A percentile compares a stretch with the other conserved stretches of the same genome.
phyloP scores from a whole-genome alignment of 2,329 filamentous ascomycete genomes.

The Ophiostoma himal-ulmi region DNA sequence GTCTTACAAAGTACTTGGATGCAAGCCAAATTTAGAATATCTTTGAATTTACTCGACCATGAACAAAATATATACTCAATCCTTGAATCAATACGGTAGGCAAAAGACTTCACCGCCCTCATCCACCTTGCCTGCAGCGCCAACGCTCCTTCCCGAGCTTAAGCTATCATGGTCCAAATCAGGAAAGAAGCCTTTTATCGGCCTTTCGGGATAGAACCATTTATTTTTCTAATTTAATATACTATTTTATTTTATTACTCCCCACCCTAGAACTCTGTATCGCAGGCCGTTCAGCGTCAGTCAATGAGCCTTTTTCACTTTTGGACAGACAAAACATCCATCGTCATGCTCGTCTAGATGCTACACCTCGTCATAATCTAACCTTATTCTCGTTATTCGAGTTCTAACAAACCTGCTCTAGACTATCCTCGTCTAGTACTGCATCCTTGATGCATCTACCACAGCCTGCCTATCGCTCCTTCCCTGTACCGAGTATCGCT shows the following conservation, averaged over 20 bases:
- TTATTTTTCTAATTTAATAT: not conserved
- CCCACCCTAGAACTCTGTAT: not conserved
- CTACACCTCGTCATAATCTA: not conserved
- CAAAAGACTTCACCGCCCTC: too few species aligned
- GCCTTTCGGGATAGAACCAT: not conserved
- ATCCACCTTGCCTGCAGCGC: not conserved
- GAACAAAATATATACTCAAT: too few species aligned
- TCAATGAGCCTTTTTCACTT: not conserved
- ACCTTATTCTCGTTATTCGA: not conserved
- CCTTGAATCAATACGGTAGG: too few species aligned
- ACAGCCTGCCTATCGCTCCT: not conserved
- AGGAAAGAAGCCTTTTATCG: not conserved
- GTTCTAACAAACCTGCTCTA: too few species aligned
- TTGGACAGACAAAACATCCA: not conserved
- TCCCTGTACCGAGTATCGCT: not conserved
- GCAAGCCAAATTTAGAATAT: too few species aligned
- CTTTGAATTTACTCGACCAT: too few species aligned
- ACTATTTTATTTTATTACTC: not conserved
- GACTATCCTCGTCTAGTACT: too few species aligned
- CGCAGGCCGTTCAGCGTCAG: not conserved
- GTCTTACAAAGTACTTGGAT: not conserved
- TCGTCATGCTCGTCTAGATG: not conserved
- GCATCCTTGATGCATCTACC: too few species aligned
- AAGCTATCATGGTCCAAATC: constrained; percentile 7
- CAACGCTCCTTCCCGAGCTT: not conserved